phyloP scores from a whole-genome alignment of 306 rosid genomes.

The Echinosophora koreensis region DNA sequence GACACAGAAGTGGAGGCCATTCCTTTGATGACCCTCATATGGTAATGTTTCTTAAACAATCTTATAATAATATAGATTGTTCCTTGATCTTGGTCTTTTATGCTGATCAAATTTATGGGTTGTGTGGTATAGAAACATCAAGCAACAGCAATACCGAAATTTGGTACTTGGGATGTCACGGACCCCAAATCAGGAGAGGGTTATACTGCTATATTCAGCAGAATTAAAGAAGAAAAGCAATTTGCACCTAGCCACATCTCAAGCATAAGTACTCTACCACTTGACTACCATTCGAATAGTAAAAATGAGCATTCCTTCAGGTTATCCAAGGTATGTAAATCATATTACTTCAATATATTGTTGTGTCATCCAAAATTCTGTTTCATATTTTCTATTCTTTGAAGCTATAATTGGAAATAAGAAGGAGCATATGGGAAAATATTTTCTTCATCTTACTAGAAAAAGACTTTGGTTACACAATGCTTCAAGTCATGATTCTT shows the following conservation, averaged over 20 bases:
- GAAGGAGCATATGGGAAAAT: neutral
- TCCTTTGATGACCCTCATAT: slow-evolving; percentile 29
- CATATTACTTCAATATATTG: neutral
- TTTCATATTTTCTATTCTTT: neutral
- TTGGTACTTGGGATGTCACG: slow-evolving; percentile 48
- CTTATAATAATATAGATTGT: neutral
- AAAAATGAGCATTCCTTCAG: slow-evolving; percentile 27
- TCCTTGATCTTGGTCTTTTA: neutral
- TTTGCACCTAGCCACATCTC: neutral
- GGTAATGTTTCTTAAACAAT: slow-evolving; percentile 36
- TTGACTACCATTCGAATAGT: slow-evolving; percentile 34
- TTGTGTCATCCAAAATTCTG: neutral
- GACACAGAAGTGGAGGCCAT: slow-evolving; percentile 11
- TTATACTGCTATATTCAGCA: slow-evolving; percentile 41
- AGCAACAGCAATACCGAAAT: slow-evolving; percentile 42
- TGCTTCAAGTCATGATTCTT: neutral
- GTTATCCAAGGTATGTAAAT: slow-evolving; percentile 38
- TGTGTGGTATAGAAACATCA: slow-evolving; percentile 16
- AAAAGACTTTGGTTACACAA: neutral
- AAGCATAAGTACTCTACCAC: neutral
- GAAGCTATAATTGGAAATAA: neutral
- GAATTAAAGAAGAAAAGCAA: slow-evolving; percentile 45
- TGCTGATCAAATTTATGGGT: neutral
- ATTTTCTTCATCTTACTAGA: neutral
- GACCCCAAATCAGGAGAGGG: slow-evolving; percentile 51